phyloP scores from a whole-genome alignment of 2,329 filamentous ascomycete genomes.

The Alternaria gaisen region DNA sequence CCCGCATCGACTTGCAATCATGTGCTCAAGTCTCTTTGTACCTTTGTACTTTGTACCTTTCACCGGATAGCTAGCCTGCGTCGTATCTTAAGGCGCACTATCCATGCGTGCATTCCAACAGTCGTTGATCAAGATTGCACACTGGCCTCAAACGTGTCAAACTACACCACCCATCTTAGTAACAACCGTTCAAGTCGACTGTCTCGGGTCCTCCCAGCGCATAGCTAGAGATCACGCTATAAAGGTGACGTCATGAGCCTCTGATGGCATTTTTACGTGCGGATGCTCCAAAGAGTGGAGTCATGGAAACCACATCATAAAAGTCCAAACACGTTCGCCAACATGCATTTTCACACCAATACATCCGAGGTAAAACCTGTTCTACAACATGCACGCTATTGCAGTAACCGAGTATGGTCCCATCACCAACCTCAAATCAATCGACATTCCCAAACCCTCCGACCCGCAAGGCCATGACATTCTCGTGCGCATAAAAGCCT shows the following conservation, averaged over 20 bases:
- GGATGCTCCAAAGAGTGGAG: conserved; percentile 1
- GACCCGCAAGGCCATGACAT: conserved; percentile 8
- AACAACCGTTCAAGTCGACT: background rate
- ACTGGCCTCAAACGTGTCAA: background rate
- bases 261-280: conserved; percentile 6
- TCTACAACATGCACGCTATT: conserved; percentile 3
- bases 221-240: background rate
- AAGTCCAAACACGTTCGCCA: background rate
- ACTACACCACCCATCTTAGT: background rate
- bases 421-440: conserved; percentile 10
- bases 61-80: background rate
- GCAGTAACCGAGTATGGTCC: conserved; percentile 15
- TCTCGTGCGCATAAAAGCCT: conserved; percentile 10
- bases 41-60: background rate
- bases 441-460: conserved; percentile 1
- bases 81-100: background rate
- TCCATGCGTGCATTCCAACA: background rate
- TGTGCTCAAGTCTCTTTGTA: conserved; percentile 22
- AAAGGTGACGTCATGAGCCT: conserved; percentile 12
- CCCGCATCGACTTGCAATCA: conserved; percentile 31
- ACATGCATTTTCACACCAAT: background rate
- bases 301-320: background rate
- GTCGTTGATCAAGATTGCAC: background rate
- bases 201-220: conserved; percentile 9
- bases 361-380: no score